Evolutionary conservation across 257 asterid species (phyloP).

Genomic region (Solanum pimpinellifolium): DNA sequence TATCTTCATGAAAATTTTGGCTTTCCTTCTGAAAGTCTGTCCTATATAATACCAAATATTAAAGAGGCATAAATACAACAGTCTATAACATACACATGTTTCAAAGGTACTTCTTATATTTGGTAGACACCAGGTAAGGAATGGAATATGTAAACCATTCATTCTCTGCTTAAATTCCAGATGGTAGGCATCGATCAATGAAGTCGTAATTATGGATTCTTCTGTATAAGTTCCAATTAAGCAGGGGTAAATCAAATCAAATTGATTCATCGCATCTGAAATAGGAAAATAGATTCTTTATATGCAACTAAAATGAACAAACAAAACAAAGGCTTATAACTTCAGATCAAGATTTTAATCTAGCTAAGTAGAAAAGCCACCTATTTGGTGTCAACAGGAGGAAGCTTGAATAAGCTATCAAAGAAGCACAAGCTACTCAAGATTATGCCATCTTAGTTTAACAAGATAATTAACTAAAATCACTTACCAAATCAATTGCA

Average conservation of each 20-base stretch:
- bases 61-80: not conserved
- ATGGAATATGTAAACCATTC: not conserved
- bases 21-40: not conserved
- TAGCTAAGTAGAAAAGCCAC: not conserved
- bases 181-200: not conserved
- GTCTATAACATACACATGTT: too few relatives aligned
- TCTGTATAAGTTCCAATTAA: not conserved
- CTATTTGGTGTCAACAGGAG: not conserved
- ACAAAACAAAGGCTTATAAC: too few relatives aligned
- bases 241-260: not conserved
- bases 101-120: not conserved
- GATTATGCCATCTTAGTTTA: not conserved
- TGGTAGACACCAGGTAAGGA: not conserved
- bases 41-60: not conserved
- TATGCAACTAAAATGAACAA: not conserved
- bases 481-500: slow-evolving; percentile 55
- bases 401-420: not conserved
- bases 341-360: not conserved
- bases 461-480: not conserved
- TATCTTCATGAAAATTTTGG: not conserved
- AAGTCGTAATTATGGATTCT: not conserved
- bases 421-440: not conserved
- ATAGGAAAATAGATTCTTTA: not conserved
- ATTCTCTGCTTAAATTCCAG: not conserved
- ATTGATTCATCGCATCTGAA: not conserved